Percentiles rank a stretch among this genome's conserved stretches.
Conservation (phyloP, 2,329 filamentous ascomycete genomes). For the Fusarium sp. region DNA sequence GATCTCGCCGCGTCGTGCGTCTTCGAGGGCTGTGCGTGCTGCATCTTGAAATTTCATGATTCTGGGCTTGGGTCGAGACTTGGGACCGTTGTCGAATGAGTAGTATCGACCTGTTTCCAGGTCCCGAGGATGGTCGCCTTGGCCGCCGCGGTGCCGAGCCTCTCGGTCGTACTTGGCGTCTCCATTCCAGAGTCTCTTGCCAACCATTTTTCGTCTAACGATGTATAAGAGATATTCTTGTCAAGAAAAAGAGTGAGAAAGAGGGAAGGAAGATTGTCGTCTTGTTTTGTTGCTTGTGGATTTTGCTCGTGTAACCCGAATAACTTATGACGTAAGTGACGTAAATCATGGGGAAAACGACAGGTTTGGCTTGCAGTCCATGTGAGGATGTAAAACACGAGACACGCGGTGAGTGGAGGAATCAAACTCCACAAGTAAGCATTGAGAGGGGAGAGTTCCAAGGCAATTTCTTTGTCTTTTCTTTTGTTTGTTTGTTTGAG, state of each 20-base stretch:
- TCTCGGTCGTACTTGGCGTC: not conserved
- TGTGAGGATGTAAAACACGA: not conserved
- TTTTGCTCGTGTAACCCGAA: not conserved
- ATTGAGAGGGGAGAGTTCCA: slow-evolving; percentile 13
- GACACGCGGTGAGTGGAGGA: slow-evolving; percentile 18
- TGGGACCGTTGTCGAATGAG: slow-evolving; percentile 5
- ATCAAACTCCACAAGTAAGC: slow-evolving; percentile 16
- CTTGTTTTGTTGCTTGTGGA: slow-evolving; percentile 14
- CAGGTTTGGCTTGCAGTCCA: slow-evolving; percentile 4
- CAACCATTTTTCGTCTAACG: slow-evolving; percentile 28
- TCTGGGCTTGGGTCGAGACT: slow-evolving; percentile 25
- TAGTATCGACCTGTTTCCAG: slow-evolving; percentile 31
- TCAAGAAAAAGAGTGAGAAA: not conserved
- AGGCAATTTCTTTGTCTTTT: not conserved
- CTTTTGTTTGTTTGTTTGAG: not conserved
- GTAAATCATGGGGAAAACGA: slow-evolving; percentile 26
- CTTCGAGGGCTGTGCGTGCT: slow-evolving; percentile 44
- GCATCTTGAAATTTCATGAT: slow-evolving; percentile 54
- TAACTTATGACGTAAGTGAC: slow-evolving; percentile 27
- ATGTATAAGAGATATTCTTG: not conserved
- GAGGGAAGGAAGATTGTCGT: not conserved
- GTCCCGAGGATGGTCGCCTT: slow-evolving; percentile 32
- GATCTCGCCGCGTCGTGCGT: slow-evolving; percentile 45
- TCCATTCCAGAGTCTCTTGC: slow-evolving; percentile 29
- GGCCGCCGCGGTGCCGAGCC: slow-evolving; percentile 17